A percentile compares a stretch with the other conserved stretches of the same genome.
These are phyloP conservation scores for Mychonastes homosphaera DNA, from an alignment of 139 green algal genomes.

Conservation along the genomic window DNA sequence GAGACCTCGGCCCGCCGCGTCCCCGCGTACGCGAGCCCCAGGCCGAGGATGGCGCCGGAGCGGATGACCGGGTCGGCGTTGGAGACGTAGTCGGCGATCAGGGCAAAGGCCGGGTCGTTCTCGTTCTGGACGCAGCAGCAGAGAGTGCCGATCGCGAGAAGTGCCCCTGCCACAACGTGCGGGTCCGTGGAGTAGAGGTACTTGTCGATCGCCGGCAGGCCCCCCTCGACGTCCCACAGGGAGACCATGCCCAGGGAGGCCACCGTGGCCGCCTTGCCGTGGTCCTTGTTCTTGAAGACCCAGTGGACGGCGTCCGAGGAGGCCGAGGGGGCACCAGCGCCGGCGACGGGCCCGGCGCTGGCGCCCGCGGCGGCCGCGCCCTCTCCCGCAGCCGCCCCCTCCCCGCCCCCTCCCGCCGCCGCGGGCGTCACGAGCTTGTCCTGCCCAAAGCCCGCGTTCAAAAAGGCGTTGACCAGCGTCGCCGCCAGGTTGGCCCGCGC, in stretches of 20 bases:
- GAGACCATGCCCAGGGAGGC: constrained; percentile 75
- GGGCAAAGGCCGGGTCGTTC: constrained; percentile 90
- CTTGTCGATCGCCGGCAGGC: constrained; percentile 89
- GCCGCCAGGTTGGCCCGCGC: constrained; percentile 87
- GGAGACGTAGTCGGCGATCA: constrained; percentile 83
- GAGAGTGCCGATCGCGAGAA: constrained; percentile 89
- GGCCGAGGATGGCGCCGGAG: constrained; percentile 77
- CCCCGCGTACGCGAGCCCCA: constrained; percentile 96
- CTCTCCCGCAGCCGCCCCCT: neutral
- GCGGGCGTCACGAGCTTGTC: constrained; percentile 46
- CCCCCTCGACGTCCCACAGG: constrained; percentile 96
- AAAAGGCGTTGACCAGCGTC: constrained; percentile 96
- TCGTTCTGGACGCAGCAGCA: constrained; percentile 83
- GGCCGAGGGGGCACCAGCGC: neutral
- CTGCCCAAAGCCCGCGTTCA: constrained; percentile 95
- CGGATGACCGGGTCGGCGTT: constrained; percentile 53
- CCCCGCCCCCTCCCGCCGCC: constrained; percentile 9
- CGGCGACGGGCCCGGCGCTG: neutral
- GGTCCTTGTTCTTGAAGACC: constrained; percentile 99
- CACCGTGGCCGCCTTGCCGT: constrained; percentile 90
- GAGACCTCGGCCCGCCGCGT: constrained; percentile 56
- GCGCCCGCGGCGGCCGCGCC: neutral
- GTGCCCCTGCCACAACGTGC: constrained; percentile 69
- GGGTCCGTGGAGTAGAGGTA: constrained; percentile 90
- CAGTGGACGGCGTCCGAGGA: constrained; percentile 55